Base-by-base conservation (phyloP, 169 alveolate genomes). In the Fabrea salina region DNA sequence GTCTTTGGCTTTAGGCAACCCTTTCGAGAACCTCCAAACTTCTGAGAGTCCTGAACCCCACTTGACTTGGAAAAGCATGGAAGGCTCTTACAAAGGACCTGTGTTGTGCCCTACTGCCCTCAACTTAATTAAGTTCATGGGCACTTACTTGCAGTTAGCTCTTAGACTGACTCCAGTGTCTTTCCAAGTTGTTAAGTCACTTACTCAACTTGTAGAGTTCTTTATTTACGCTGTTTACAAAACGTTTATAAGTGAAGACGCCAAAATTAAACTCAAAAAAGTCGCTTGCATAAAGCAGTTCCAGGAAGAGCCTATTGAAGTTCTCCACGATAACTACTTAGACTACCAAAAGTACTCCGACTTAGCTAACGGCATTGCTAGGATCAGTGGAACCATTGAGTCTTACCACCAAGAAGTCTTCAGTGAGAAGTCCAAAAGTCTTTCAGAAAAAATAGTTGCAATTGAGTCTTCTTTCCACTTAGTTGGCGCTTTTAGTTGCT, bases 81-180 rank as follows among this genome's bases (percentile, higher is more conserved):
- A 44, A 37, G 27, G 8, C 13, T 8, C n/a, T 16, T 39, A 40
- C 2, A 47, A 68, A 19, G 13, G 39, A 1, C 78, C 57, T n/a
- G 78, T 68, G 3, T 30, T 68, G n/a, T 68, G 78, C 39, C 22
- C 67, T 1, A n/a, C 78, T 2, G 78, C 50, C 7, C 11, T 68
- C 19, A 40, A 68, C 30, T 68, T 68, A 1, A 43, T 68, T n/a
- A 68, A 68, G 30, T 35, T 37, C 7, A 13, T 27, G 13, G 66
- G 41, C 19, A 68, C 16, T 22, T 68, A 68, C 4, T 22, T 68
- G 19, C 32, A 43, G 32, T 68, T 68, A 37, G 19, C 30, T 22
- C 8, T n/a, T 22, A 22, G 19, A n/a, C 16, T 68, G 30, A 68
- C 78, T 19, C 78, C 78, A 1, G 30, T 68, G 8, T 68, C 78